Evolutionary conservation across 495 filamentous ascomycete species (phyloP).

Genomic region (Staphylotrichum longicolle): DNA sequence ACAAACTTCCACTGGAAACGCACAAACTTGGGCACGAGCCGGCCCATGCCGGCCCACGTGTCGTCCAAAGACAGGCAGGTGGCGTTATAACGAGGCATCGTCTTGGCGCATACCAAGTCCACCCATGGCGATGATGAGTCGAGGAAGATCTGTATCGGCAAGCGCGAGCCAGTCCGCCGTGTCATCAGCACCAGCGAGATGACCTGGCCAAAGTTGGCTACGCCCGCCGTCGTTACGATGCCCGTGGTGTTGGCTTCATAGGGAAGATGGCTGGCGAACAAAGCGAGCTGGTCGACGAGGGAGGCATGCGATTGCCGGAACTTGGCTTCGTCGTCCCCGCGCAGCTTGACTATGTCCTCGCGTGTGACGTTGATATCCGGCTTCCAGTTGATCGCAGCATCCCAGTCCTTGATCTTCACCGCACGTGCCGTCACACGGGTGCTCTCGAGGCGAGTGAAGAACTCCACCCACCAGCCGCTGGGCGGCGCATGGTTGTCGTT

Average conservation of each 20-base stretch:
- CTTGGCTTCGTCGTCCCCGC: constrained; percentile 2
- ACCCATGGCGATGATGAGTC: constrained; percentile 51
- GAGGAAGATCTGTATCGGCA: constrained; percentile 61
- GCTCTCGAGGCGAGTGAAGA: constrained; percentile 22
- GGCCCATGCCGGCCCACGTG: constrained; percentile 10
- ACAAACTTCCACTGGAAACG: constrained; percentile 62
- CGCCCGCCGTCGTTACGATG: constrained; percentile 48
- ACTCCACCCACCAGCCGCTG: constrained; percentile 24
- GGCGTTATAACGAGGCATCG: constrained; percentile 52
- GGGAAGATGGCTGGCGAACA: constrained; percentile 39
- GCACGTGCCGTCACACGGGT: constrained; percentile 8
- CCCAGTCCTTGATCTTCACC: constrained; percentile 1
- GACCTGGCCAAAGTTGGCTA: constrained; percentile 30
- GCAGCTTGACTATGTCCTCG: constrained; percentile 5
- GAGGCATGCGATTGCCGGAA: constrained; percentile 36
- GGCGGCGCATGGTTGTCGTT: constrained; percentile 9
- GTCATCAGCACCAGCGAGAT: constrained; percentile 57
- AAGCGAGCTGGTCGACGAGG: constrained; percentile 42
- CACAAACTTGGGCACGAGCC: constrained; percentile 11
- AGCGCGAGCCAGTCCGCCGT: constrained; percentile 52
- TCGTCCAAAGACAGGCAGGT: constrained; percentile 43
- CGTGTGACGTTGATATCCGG: constrained; percentile 14
- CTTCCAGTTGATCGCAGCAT: constrained; percentile 12
- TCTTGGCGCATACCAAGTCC: constrained; percentile 49
- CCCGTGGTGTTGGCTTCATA: constrained; percentile 51